phyloP scores from a whole-genome alignment of 306 rosid genomes.

The Morella rubra region DNA sequence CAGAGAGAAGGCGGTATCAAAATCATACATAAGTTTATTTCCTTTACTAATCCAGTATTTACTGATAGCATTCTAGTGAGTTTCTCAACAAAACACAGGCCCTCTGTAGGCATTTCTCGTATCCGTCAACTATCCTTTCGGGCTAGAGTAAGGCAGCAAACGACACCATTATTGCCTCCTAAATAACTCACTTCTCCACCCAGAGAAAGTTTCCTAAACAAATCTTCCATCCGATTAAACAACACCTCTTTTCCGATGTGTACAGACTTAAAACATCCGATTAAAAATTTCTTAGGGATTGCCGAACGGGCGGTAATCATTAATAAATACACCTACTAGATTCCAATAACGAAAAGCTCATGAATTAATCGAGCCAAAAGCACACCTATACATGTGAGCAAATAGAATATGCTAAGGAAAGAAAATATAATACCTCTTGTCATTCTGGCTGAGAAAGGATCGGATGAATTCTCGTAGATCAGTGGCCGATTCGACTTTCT shows the following conservation, averaged over 20 bases:
- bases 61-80: not conserved
- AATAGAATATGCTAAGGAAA: not conserved
- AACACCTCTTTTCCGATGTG: not conserved
- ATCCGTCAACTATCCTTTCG: not conserved
- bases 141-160: not conserved
- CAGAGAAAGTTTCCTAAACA: not conserved
- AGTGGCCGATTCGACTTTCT: slow-evolving; percentile 31
- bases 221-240: no score
- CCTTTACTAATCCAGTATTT: not conserved
- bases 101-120: not conserved
- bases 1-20: no score
- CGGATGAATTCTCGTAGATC: slow-evolving; percentile 99
- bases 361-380: no score
- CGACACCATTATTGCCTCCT: not conserved
- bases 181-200: not conserved
- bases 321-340: no score
- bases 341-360: not conserved
- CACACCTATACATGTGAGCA: slow-evolving; percentile 16
- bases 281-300: not conserved
- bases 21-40: not conserved
- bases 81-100: not conserved
- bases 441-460: slow-evolving; percentile 97
- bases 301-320: no score
- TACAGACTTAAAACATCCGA: not conserved
- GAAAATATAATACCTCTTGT: slow-evolving; percentile 56